Evolutionary conservation across 148 eudicot species (phyloP).

Genomic region (Vaccinium myrtillus): DNA sequence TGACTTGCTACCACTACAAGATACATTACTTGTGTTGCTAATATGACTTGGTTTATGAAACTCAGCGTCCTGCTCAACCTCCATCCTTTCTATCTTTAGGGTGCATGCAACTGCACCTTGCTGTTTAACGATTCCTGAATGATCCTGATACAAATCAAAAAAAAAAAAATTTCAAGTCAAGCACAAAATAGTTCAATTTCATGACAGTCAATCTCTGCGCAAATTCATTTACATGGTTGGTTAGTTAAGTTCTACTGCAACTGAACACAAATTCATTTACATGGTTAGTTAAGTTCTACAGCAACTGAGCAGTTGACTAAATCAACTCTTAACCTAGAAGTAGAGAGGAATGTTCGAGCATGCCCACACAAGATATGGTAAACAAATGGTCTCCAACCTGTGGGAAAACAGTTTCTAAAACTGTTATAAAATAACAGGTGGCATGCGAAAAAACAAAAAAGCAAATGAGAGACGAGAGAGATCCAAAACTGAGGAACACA

Average conservation of each 20-base stretch:
- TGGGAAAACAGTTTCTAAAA: background rate
- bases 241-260: background rate
- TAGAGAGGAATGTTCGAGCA: background rate
- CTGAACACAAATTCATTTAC: background rate
- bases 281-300: background rate
- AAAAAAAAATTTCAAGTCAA: constrained; percentile 21
- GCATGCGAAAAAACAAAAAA: background rate
- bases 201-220: background rate
- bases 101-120: constrained; percentile 18
- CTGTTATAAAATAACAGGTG: background rate
- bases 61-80: constrained; percentile 31
- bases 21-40: constrained; percentile 15
- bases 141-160: constrained; percentile 40
- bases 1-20: constrained; percentile 40
- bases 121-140: constrained; percentile 22
- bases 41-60: constrained; percentile 17
- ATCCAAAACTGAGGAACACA: background rate
- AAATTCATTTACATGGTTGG: background rate
- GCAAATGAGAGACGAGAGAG: background rate
- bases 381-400: background rate
- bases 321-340: background rate
- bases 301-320: background rate
- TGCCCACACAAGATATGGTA: background rate
- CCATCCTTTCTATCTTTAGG: constrained; percentile 15
- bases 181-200: constrained; percentile 16